Base-by-base conservation (phyloP, 2,329 filamentous ascomycete genomes). In the Knoxdaviesia capensis region DNA sequence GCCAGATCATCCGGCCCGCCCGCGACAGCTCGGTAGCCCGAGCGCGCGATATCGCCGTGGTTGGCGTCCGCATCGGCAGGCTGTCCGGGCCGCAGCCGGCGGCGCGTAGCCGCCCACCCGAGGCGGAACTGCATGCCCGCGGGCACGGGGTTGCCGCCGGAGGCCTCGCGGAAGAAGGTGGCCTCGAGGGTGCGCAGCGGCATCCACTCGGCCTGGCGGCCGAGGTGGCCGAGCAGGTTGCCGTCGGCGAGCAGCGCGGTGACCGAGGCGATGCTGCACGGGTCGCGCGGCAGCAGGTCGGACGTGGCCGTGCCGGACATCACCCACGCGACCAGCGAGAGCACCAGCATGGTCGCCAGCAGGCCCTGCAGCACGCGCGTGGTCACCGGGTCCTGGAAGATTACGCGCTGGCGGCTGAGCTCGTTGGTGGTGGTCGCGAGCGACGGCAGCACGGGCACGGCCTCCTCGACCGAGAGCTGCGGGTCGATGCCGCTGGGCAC, bases 171-270 rank as follows among this genome's bases (percentile, higher is more conserved):
- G n/a, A n/a, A n/a, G n/a, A n/a, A n/a, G n/a, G n/a, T n/a, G n/a
- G n/a, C n/a, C n/a, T n/a, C n/a, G n/a, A n/a, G n/a, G n/a, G n/a
- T n/a, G n/a, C n/a, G n/a, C n/a, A n/a, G n/a, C n/a, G n/a, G n/a
- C 42, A 41, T 37, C 42, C 38, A 37, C 42, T 43, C 42, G 30
- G 42, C 38, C 1, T 29, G 31, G 5, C 11, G 20, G 1, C 38
- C 38, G 6, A 43, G 29, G 35, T 29, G 28, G 9, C 31, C 34
- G 44, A 59, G 49, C 4, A 61, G 44, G 44, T 62, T 60, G 1
- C 59, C 59, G 30, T 60, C 59, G 1, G 53, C 57, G 3, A 62
- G 50, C 29, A 61, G 48, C 1, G 56, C 56, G 0, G 56, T 56
- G 20, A 55, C 44, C n/a, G 55, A 56, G n/a, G 58, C 59, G 40